A percentile compares a stretch with the other conserved stretches of the same genome.
phyloP scores from a whole-genome alignment of 192 early-diverging fungal species.

The Spizellomyces sp. region DNA sequence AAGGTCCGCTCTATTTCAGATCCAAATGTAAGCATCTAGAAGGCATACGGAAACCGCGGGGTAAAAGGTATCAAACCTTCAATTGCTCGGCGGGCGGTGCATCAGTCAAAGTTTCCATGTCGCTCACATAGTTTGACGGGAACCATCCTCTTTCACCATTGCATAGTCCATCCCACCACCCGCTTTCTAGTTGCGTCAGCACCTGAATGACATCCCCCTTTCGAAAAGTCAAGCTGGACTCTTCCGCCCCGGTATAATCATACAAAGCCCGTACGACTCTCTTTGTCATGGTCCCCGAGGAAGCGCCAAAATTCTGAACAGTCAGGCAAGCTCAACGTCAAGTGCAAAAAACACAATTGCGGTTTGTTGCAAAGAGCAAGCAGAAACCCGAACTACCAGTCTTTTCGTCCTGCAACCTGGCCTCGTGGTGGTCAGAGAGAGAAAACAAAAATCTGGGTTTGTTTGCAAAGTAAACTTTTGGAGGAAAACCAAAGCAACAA shows the following conservation, averaged over 20 bases:
- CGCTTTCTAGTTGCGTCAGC: constrained; percentile 82
- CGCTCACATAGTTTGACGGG: constrained; percentile 45
- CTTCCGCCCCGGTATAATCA: constrained; percentile 77
- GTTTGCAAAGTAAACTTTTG: too few species aligned
- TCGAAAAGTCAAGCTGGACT: constrained; percentile 78
- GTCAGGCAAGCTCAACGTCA: too few species aligned
- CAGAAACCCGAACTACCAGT: too few species aligned
- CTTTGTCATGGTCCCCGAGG: constrained; percentile 9
- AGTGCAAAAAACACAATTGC: too few species aligned
- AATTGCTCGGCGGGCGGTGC: constrained; percentile 19
- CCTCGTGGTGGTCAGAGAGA: too few species aligned
- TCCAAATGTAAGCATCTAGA: too few species aligned
- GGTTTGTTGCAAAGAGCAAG: too few species aligned
- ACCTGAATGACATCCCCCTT: constrained; percentile 90
- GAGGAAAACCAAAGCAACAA: too few species aligned
- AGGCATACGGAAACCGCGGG: too few species aligned
- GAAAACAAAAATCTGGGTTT: too few species aligned
- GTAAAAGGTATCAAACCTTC: constrained; percentile 1
- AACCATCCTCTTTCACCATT: constrained; percentile 71
- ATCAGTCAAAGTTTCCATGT: constrained; percentile 12
- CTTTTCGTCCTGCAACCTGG: too few species aligned
- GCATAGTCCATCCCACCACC: constrained; percentile 97
- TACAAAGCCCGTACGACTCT: constrained; percentile 66
- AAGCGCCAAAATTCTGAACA: too few species aligned
- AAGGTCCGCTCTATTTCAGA: constrained; percentile 28